Percentiles rank a stretch among this genome's conserved stretches.
These are phyloP conservation scores for Boletus speciosus DNA, from an alignment of 768 basidiomycete genomes.

Conservation along the genomic window DNA sequence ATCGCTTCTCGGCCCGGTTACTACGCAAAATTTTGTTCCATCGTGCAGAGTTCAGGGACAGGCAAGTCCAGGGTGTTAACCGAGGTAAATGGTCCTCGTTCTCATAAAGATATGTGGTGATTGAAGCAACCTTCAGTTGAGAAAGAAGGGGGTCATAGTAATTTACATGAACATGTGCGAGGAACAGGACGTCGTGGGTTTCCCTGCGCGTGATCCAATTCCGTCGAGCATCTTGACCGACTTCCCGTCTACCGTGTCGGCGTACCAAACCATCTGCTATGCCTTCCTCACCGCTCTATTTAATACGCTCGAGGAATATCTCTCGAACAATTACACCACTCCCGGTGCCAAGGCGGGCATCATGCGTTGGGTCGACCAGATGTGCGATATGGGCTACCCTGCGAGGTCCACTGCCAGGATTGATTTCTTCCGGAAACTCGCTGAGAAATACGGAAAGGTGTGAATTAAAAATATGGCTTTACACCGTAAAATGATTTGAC, in stretches of 20 bases:
- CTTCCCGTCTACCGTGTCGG: not conserved
- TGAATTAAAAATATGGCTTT: not conserved
- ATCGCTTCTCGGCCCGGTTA: not conserved
- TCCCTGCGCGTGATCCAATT: too few relatives aligned
- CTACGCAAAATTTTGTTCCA: slow-evolving; percentile 6
- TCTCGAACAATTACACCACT: not conserved
- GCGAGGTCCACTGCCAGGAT: not conserved
- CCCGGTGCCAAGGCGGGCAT: not conserved
- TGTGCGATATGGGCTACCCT: not conserved
- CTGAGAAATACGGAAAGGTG: not conserved
- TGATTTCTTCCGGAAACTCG: not conserved
- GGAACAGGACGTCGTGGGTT: not conserved
- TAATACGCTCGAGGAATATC: not conserved
- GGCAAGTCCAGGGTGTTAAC: slow-evolving; percentile 4
- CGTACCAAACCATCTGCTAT: slow-evolving; percentile 1
- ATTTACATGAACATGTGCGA: not conserved
- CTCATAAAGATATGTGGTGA: not conserved
- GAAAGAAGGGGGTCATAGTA: not conserved
- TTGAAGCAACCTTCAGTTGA: not conserved
- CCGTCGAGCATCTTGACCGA: not conserved
- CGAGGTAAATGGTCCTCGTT: not conserved
- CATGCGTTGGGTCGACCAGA: not conserved
- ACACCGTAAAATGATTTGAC: not conserved
- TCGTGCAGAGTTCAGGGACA: slow-evolving; percentile 5
- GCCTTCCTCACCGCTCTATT: slow-evolving; percentile 11